Conservation (phyloP, 306 rosid genomes). For the Sindora glabra region DNA sequence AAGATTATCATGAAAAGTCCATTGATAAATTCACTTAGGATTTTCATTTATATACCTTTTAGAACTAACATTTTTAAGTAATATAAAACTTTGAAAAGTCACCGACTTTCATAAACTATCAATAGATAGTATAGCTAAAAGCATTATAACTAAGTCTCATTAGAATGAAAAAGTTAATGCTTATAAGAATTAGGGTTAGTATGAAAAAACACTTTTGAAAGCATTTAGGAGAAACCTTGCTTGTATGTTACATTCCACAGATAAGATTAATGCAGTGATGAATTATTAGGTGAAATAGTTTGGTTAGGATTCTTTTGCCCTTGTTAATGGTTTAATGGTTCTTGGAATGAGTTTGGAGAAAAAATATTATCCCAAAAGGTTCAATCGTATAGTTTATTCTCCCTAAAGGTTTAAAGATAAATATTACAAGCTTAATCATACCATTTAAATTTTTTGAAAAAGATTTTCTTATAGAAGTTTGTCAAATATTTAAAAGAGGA, state of each 20-base stretch:
- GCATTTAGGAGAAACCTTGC: constrained; percentile 15
- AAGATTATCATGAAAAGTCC: too few relatives aligned
- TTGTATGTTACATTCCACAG: constrained; percentile 14
- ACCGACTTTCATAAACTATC: too few relatives aligned
- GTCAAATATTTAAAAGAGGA: too few relatives aligned
- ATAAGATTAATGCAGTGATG: constrained; percentile 9
- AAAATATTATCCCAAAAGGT: constrained; percentile 17
- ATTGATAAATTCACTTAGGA: too few relatives aligned
- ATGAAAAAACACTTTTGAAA: not conserved
- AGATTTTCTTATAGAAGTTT: too few relatives aligned
- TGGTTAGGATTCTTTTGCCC: constrained; percentile 1
- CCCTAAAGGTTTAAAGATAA: constrained; percentile 1
- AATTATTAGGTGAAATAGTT: constrained; percentile 11
- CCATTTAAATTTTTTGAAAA: too few relatives aligned
- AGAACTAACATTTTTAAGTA: too few relatives aligned
- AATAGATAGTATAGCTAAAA: too few relatives aligned
- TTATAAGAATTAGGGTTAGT: constrained; percentile 22
- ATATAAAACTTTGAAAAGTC: too few relatives aligned
- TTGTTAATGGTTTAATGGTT: not conserved
- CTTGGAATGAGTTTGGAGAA: constrained; percentile 15
- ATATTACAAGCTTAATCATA: not conserved
- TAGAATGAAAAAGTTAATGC: not conserved
- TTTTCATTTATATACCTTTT: too few relatives aligned
- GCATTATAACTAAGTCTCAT: not conserved
- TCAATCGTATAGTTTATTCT: constrained; percentile 8